Base-by-base conservation (phyloP, 164 flowering plant genomes). In the Cinnamomum micranthum region DNA sequence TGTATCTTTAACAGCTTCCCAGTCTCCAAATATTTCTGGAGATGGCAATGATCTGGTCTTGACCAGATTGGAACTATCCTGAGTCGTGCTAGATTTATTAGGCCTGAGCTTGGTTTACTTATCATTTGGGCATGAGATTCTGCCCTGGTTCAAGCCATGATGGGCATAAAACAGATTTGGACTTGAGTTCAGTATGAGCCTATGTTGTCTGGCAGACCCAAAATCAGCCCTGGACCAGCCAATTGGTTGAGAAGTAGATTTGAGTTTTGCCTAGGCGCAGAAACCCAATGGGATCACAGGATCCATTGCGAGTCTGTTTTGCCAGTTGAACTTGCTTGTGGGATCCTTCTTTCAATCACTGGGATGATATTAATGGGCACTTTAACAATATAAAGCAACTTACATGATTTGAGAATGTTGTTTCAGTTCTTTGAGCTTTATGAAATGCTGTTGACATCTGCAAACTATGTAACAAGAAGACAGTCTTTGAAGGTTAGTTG, bases 401-500 rank as follows among this genome's bases (percentile, higher is more conserved):
- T 31, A 25, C 41, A 14, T 69, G 71, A 69, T 69, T 19, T 14
- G 41, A 9, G 55, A 69, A 15, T 69, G 60, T 80, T 68, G 27
- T 82, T 82, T 60, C 92, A 96, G 99, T 96, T 96, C 85, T 96
- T 96, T 80, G 87, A 86, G 84, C 81, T 79, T 50, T 88, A 92
- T 82, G 99, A 91, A 75, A 88, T 74, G 73, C 94, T 96, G 59
- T 77, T 96, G 85, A 87, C 87, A 67, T 96, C 99, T 51, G 22
- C 88, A 33, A 96, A 96, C 82, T 96, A 96, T 79, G 99, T 94
- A 73, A 94, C 98, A 52, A 91, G 97, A 86, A 87, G 99, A 83
- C 99, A 96, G 77, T 93, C 97, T 51, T 78, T 94, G 81, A 94
- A 96, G 97, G 99, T 96, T 73, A 75, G 91, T 78, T 79, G 68